phyloP scores from a whole-genome alignment of 1,284 basidiomycete genomes.

The Ustilago trichophora region DNA sequence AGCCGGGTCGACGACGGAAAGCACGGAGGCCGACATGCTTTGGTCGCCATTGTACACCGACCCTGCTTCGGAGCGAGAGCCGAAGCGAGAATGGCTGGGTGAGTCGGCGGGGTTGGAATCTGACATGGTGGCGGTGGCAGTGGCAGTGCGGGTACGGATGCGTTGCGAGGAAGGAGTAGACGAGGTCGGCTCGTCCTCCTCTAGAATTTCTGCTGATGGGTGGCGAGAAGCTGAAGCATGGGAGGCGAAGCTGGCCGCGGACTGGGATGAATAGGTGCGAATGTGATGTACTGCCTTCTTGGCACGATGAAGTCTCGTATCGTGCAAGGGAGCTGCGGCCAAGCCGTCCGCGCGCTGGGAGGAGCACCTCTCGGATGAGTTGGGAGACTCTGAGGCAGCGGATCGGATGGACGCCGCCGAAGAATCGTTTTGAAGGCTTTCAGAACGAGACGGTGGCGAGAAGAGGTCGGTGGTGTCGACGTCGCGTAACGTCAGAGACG shows the following conservation, averaged over 20 bases:
- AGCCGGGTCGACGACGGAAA: conserved; percentile 32
- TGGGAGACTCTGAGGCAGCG: conserved; percentile 19
- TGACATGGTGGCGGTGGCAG: conserved; percentile 9
- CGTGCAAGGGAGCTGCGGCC: conserved; percentile 16
- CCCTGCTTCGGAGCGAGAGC: conserved; percentile 26
- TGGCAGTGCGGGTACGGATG: neutral
- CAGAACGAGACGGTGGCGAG: conserved; percentile 11
- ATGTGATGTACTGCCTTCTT: conserved; percentile 39
- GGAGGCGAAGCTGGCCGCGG: conserved; percentile 33
- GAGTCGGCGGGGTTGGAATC: conserved; percentile 6
- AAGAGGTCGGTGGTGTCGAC: conserved; percentile 17
- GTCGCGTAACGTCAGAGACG: conserved; percentile 17
- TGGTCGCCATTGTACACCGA: conserved; percentile 30
- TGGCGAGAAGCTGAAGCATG: conserved; percentile 31
- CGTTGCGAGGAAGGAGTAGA: conserved; percentile 5
- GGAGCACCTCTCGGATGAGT: conserved; percentile 19
- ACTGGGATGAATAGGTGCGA: conserved; percentile 37
- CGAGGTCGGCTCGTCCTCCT: conserved; percentile 22
- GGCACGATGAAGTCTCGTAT: conserved; percentile 24
- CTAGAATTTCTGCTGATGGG: conserved; percentile 29
- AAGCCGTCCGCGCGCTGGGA: conserved; percentile 21
- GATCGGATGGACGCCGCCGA: conserved; percentile 2
- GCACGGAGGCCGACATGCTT: conserved; percentile 37
- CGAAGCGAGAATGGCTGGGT: conserved; percentile 17
- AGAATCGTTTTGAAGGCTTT: neutral